Conservation (phyloP, 2,329 filamentous ascomycete genomes). For the Stemphylium vesicarium region DNA sequence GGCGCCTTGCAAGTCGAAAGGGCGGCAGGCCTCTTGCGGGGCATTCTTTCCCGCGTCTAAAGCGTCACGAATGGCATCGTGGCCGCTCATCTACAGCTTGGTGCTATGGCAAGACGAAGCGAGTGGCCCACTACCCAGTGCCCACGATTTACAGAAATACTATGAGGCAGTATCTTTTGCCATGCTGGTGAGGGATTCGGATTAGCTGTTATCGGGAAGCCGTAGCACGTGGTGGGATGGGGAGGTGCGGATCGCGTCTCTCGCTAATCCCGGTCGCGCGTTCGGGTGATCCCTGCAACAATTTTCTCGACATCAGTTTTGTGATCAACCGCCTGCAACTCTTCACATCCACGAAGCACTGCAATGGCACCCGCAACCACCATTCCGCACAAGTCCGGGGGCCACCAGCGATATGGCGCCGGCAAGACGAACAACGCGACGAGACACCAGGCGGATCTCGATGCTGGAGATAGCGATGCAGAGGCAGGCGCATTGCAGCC, state of each 20-base stretch:
- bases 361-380: conserved; percentile 41
- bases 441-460: conserved; percentile 23
- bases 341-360: conserved; percentile 17
- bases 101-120: neutral
- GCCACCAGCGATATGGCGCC: conserved; percentile 30
- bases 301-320: conserved; percentile 40
- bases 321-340: conserved; percentile 21
- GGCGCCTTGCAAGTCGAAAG: neutral
- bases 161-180: no score
- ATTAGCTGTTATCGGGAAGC: neutral
- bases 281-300: conserved; percentile 39
- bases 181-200: no score
- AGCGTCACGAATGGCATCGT: neutral
- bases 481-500: conserved; percentile 32
- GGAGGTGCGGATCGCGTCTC: conserved; percentile 17
- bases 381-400: conserved; percentile 28
- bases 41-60: neutral
- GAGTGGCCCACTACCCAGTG: neutral
- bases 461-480: conserved; percentile 30
- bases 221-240: neutral
- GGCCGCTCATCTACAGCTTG: neutral
- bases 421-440: conserved; percentile 16
- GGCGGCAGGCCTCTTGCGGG: neutral
- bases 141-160: no score
- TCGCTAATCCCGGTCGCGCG: conserved; percentile 24